A percentile compares a stretch with the other conserved stretches of the same genome.
phyloP scores from a whole-genome alignment of 2,329 filamentous ascomycete species.

The Xylariaceae sp. region DNA sequence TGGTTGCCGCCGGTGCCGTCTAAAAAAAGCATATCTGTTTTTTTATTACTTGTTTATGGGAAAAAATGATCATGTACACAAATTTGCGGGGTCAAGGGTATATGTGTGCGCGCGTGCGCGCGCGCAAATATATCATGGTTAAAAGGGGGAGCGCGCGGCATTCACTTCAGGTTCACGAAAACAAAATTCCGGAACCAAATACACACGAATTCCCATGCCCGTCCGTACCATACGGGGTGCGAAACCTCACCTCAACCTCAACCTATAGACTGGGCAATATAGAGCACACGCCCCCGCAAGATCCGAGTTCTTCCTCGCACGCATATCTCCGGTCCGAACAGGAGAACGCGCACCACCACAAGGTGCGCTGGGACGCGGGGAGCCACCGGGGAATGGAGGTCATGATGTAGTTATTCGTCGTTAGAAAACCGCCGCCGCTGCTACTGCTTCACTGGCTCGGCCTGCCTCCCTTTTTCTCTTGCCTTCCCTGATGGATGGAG shows the following conservation, averaged over 20 bases:
- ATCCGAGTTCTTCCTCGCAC: not conserved
- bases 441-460: not conserved
- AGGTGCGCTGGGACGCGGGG: not conserved
- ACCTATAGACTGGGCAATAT: constrained; percentile 21
- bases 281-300: constrained; percentile 14
- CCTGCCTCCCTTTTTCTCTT: not conserved
- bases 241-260: not conserved
- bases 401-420: not conserved
- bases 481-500: not conserved
- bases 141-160: not conserved
- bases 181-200: not conserved
- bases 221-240: constrained; percentile 3
- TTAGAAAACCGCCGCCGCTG: not conserved
- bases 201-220: constrained; percentile 5
- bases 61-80: no score
- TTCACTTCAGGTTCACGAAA: not conserved
- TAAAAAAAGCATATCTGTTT: constrained; percentile 42
- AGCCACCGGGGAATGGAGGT: not conserved
- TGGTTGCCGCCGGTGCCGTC: constrained; percentile 81
- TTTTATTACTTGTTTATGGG: constrained; percentile 2
- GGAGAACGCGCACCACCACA: not conserved
- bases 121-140: not conserved
- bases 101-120: no score
- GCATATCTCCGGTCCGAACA: not conserved
- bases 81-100: no score